Evolutionary conservation across 2,329 filamentous ascomycete genomes (phyloP).

Genomic region (Colletotrichum magnum): DNA sequence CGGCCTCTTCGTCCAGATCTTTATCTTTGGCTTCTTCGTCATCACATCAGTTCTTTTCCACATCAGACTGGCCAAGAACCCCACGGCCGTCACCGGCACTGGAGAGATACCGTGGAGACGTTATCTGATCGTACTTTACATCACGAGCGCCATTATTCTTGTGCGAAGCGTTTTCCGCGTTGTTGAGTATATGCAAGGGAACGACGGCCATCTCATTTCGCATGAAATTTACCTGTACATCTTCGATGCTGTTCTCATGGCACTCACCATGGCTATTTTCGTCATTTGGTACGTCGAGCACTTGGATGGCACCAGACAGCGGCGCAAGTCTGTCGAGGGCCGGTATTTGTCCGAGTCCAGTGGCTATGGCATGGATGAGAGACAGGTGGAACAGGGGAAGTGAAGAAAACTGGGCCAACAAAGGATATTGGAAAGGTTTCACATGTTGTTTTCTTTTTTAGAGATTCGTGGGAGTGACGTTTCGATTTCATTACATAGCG

Average conservation of each 20-base stretch:
- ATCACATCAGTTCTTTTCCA: slow-evolving; percentile 62
- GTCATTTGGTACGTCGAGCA: slow-evolving; percentile 29
- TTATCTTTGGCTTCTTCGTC: slow-evolving; percentile 68
- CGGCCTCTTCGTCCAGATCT: slow-evolving; percentile 67
- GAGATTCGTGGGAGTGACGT: no score
- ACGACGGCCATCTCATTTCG: slow-evolving; percentile 55
- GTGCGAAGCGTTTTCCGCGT: slow-evolving; percentile 62
- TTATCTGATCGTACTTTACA: slow-evolving; percentile 50
- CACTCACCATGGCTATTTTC: slow-evolving; percentile 51
- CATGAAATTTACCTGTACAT: slow-evolving; percentile 59
- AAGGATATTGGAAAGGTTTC: neutral
- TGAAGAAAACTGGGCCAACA: neutral
- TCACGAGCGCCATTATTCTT: slow-evolving; percentile 56
- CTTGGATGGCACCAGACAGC: slow-evolving; percentile 4
- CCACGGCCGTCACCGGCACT: slow-evolving; percentile 38
- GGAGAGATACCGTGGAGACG: slow-evolving; percentile 45
- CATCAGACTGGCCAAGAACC: slow-evolving; percentile 36
- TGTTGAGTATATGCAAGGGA: slow-evolving; percentile 61
- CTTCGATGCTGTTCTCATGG: slow-evolving; percentile 59
- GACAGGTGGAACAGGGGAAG: slow-evolving; percentile 42
- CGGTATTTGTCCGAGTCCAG: neutral
- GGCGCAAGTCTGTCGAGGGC: neutral
- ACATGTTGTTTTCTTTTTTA: no score
- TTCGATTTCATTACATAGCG: no score
- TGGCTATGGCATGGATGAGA: slow-evolving; percentile 12